Evolutionary conservation across 768 basidiomycete genomes (phyloP).

Genomic region (Lactifluus rugatus): DNA sequence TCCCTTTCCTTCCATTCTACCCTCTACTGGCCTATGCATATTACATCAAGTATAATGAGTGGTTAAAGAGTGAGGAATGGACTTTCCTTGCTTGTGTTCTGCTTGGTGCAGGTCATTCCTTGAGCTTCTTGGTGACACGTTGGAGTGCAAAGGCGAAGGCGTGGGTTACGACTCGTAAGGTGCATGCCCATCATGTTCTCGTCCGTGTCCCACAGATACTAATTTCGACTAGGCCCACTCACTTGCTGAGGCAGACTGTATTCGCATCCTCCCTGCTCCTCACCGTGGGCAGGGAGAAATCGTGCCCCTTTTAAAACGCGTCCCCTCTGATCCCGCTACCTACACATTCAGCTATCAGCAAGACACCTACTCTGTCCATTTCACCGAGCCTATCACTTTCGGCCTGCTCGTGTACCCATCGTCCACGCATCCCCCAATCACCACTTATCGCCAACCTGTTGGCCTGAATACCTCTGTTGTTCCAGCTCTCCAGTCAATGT

Average conservation of each 20-base stretch:
- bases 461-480: slow-evolving; percentile 44
- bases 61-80: slow-evolving; percentile 94
- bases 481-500: slow-evolving; percentile 49
- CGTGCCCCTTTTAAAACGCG: slow-evolving; percentile 60
- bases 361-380: slow-evolving; percentile 76
- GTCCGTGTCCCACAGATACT: background rate
- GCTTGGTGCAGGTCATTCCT: slow-evolving; percentile 78
- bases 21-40: slow-evolving; percentile 86
- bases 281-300: slow-evolving; percentile 90
- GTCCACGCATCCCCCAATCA: slow-evolving; percentile 56
- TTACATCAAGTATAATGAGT: slow-evolving; percentile 81
- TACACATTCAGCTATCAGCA: slow-evolving; percentile 93
- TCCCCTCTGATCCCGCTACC: slow-evolving; percentile 42
- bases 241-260: slow-evolving; percentile 64
- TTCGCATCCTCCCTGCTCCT: slow-evolving; percentile 68
- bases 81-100: slow-evolving; percentile 87
- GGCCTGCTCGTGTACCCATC: slow-evolving; percentile 82
- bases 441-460: slow-evolving; percentile 50
- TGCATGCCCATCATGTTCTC: slow-evolving; percentile 27
- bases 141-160: slow-evolving; percentile 81
- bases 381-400: slow-evolving; percentile 53
- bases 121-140: slow-evolving; percentile 83
- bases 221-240: slow-evolving; percentile 40
- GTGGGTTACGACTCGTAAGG: slow-evolving; percentile 70
- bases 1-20: slow-evolving; percentile 73